Base-by-base conservation (phyloP, 108 stramenopile species). In the Heterococcus sp. region DNA sequence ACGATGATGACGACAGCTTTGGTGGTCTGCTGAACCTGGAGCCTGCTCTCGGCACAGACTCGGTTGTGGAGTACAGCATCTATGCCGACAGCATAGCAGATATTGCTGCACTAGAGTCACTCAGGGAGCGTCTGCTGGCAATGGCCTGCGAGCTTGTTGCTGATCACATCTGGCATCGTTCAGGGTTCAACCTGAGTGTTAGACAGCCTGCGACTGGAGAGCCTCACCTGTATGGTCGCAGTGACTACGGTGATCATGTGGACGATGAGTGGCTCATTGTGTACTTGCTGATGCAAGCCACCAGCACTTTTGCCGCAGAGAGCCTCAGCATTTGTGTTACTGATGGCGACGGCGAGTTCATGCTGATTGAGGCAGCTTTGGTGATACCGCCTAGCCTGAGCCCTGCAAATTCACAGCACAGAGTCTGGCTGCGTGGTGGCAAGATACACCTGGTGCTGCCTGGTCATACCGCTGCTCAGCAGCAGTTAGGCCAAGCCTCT, bases 181-280 rank as follows among this genome's bases (percentile, higher is more conserved):
- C 72, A 27, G 32, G 64, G 29, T 81, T 70, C 40, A 14, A 37
- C 32, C 65, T 81, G 72, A 68, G 72, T 4, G 40, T 81, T 8
- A 65, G 37, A 31, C 38, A 66, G 8, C 72, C 79, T 5, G 5
- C 37, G 5, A 32, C 72, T 0, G 69, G 40, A 32, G 79, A 81
- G 35, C 79, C 79, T 36, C 79, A 81, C 40, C 71, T 81, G n/a
- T 2, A 75, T 21, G 79, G 79, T 0, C 40, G 70, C 39, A 40
- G 35, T 3, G 32, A 73, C 21, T 66, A 73, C 32, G 79, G 79
- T 31, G 79, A 71, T 72, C 72, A 73, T 32, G 46, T 72, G 4
- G 72, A 71, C 8, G 79, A 81, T 36, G 79, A 81, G 34, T 81
- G 79, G 79, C 72, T 81, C 37, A 65, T 81, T n/a, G 72, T 71